These are phyloP conservation scores for Chlorella sp. DNA, from an alignment of 139 green algal species.

Conservation along the genomic window DNA sequence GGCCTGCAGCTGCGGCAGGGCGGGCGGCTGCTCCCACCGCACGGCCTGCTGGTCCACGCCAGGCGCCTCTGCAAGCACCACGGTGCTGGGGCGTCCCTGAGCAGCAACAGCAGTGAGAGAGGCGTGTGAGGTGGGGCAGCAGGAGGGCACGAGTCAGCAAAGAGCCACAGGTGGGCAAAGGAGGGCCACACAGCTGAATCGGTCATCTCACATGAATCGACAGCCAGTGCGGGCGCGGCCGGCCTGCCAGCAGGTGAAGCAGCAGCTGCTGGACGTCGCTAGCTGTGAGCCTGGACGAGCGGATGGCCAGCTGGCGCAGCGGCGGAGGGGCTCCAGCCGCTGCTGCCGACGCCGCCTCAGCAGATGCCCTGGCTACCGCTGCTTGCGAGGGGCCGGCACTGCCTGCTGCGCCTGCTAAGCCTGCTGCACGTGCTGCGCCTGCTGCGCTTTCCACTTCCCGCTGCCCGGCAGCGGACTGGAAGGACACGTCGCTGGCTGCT, in stretches of 20 bases:
- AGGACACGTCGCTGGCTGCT: background rate
- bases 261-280: constrained; percentile 9
- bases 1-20: constrained; percentile 35
- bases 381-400: too few relatives aligned
- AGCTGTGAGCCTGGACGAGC: background rate
- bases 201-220: constrained; percentile 1
- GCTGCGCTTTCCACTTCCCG: background rate
- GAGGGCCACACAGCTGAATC: background rate
- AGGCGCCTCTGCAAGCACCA: constrained; percentile 62
- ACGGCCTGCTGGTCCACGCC: constrained; percentile 57
- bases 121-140: background rate
- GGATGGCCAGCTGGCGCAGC: constrained; percentile 16
- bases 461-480: too few relatives aligned
- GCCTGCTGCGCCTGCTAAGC: background rate
- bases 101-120: background rate
- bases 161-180: background rate
- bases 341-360: background rate
- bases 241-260: constrained; percentile 15
- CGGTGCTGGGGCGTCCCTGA: constrained; percentile 37
- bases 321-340: background rate
- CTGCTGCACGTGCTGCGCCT: too few relatives aligned
- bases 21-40: constrained; percentile 38
- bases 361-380: background rate
- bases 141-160: background rate
- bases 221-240: constrained; percentile 22